A percentile compares a stretch with the other conserved stretches of the same genome.
These are phyloP conservation scores for Cynara cardunculus DNA, from an alignment of 129 eudicot genomes.

Conservation along the genomic window DNA sequence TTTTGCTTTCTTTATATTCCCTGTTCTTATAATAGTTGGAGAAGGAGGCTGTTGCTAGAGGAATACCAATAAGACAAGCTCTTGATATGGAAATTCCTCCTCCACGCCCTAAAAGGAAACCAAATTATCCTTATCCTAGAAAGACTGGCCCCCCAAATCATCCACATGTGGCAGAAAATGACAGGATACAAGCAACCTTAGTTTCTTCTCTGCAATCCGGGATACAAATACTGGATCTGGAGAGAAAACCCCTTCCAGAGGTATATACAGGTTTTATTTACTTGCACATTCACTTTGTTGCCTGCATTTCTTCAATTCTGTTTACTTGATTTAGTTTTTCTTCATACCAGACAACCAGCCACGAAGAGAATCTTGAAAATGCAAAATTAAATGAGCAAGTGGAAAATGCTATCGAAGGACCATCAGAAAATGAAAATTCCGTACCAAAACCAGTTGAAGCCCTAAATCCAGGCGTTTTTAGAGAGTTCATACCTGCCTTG, in stretches of 20 bases:
- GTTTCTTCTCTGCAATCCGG: conserved; percentile 38
- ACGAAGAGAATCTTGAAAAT: conserved; percentile 30
- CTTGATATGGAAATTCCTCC: conserved; percentile 96
- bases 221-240: conserved; percentile 46
- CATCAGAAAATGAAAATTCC: conserved; percentile 33
- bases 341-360: conserved; percentile 42
- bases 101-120: conserved; percentile 98
- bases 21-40: conserved; percentile 53
- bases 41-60: conserved; percentile 88
- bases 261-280: conserved; percentile 29
- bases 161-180: conserved; percentile 44
- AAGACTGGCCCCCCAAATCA: conserved; percentile 44
- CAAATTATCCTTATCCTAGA: conserved; percentile 95
- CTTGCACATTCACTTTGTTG: neutral
- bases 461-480: conserved; percentile 32
- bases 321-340: conserved; percentile 15
- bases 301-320: neutral
- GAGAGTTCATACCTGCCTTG: conserved; percentile 46
- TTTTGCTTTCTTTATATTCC: neutral
- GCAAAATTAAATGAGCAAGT: conserved; percentile 20
- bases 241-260: conserved; percentile 60
- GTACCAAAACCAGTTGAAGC: conserved; percentile 22
- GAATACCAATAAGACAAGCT: conserved; percentile 70
- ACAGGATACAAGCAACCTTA: conserved; percentile 35
- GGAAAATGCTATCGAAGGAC: conserved; percentile 36